These are phyloP conservation scores for Clonostachys chloroleuca DNA, from an alignment of 2,329 filamentous ascomycete genomes.

Conservation along the genomic window DNA sequence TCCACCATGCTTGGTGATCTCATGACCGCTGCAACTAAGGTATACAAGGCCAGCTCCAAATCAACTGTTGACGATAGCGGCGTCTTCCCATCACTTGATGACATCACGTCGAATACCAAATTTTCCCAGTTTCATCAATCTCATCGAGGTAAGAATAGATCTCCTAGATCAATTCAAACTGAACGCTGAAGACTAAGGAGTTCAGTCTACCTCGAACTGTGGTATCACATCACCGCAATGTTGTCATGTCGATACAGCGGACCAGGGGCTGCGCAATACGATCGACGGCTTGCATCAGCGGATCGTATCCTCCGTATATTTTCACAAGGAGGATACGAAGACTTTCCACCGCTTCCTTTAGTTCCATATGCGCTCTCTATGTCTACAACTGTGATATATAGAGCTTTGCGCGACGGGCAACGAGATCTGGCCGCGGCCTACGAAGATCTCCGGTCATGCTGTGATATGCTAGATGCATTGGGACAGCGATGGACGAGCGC, in stretches of 20 bases:
- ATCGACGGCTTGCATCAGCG: conserved; percentile 7
- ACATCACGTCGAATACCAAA: not conserved
- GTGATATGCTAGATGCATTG: conserved; percentile 2
- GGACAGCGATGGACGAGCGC: conserved; percentile 6
- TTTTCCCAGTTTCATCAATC: conserved; percentile 5
- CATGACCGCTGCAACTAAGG: conserved; percentile 8
- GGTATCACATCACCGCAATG: conserved; percentile 13
- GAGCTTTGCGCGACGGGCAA: conserved; percentile 7
- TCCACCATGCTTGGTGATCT: conserved; percentile 8
- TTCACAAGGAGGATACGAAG: conserved; percentile 1
- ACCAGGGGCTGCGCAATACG: conserved; percentile 8
- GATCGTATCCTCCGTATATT: conserved; percentile 7
- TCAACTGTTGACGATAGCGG: conserved; percentile 4
- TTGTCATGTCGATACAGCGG: conserved; percentile 11
- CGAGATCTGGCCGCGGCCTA: conserved; percentile 1
- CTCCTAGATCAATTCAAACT: not conserved
- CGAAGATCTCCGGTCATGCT: conserved; percentile 7
- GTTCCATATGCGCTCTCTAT: conserved; percentile 11
- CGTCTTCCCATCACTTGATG: conserved; percentile 6
- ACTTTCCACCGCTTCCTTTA: conserved; percentile 8
- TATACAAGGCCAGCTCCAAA: conserved; percentile 10
- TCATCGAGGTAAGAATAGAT: conserved; percentile 5
- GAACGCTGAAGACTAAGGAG: not conserved
- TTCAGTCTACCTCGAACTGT: conserved; percentile 9
- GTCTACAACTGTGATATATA: conserved; percentile 11